Base-by-base conservation (phyloP, 2,329 filamentous ascomycete species). In the Plectosphaerella plurivora region DNA sequence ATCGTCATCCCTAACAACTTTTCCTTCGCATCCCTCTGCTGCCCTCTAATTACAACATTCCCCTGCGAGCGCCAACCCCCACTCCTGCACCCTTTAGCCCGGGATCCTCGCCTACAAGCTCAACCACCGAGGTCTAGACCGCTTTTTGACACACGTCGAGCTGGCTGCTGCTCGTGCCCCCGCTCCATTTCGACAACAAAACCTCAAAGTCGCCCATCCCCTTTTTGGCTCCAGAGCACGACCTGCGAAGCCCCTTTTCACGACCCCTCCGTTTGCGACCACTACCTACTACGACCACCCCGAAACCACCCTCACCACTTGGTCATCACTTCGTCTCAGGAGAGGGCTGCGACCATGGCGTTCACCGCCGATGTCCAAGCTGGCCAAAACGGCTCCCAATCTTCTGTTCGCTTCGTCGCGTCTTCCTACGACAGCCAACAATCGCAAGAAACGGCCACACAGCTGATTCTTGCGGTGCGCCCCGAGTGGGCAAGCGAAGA, bases 401-500 rank as follows among this genome's bases (percentile, higher is more conserved):
- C 59, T 61, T 69, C 76, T 57, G 74, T 86, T 53, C 81, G 74
- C 61, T 79, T 80, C 72, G 88, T 97, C 53, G 82, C 90, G 51
- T 79, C 93, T 56, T 81, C 79, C 60, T 97, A 96, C 77, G 86
- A 89, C 69, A 84, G 83, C 68, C 75, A 82, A 60, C 84, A 95
- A 66, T 87, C 89, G 28, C 82, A 93, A 58, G 78, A 82, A 53
- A 95, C 93, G 18, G 93, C 92, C 50, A 77, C 89, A 56, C 81
- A 82, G 58, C 83, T 99, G 57, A 86, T 97, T 63, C 77, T 91
- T 60, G 82, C 89, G 25, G 77, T 97, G 56, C 82, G 87, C 54
- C 92, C 92, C 11, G 84, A 95, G 62, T 99, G 94, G 94, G 79
- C 84, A 60, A 79, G 81, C 47, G 75, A 81, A 36, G 83, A 86